Percentiles rank a stretch among this genome's conserved stretches.
Conservation (phyloP, 192 early-diverging fungal genomes). For the Linnemannia elongata region DNA sequence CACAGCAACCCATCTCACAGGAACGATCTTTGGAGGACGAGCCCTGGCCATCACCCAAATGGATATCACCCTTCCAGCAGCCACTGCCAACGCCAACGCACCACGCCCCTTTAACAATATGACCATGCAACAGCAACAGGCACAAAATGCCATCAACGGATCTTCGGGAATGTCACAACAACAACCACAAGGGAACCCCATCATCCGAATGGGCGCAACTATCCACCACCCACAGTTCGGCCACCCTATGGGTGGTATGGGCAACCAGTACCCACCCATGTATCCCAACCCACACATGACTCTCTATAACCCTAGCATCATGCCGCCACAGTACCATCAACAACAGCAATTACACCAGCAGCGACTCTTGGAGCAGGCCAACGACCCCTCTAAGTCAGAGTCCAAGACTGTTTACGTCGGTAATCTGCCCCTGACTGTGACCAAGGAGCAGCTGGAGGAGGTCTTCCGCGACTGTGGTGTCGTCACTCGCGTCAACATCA, state of each 20-base stretch:
- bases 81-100: background rate
- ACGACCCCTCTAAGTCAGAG: conserved; percentile 45
- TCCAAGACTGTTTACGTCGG: conserved; percentile 53
- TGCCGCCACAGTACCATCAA: conserved; percentile 33
- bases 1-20: conserved; percentile 43
- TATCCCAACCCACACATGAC: conserved; percentile 56
- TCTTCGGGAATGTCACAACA: background rate
- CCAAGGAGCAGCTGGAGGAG: conserved; percentile 51
- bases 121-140: conserved; percentile 34
- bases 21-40: conserved; percentile 53
- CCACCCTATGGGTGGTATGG: conserved; percentile 30
- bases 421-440: conserved; percentile 46
- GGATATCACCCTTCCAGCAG: conserved; percentile 34
- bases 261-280: conserved; percentile 43
- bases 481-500: conserved; percentile 52
- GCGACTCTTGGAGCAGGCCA: conserved; percentile 15
- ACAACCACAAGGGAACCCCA: conserved; percentile 6
- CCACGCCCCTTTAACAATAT: conserved; percentile 41
- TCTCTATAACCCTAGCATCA: conserved; percentile 38
- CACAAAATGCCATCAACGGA: conserved; percentile 9
- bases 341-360: conserved; percentile 1
- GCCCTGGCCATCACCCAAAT: conserved; percentile 38
- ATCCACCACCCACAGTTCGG: conserved; percentile 51
- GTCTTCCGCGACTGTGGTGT: conserved; percentile 48
- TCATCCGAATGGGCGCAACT: conserved; percentile 53